Evolutionary conservation across 192 early-diverging fungal species (phyloP), one percentile per base, ranked within the genome.

Genomic region (Umbelopsis isabellina): DNA sequence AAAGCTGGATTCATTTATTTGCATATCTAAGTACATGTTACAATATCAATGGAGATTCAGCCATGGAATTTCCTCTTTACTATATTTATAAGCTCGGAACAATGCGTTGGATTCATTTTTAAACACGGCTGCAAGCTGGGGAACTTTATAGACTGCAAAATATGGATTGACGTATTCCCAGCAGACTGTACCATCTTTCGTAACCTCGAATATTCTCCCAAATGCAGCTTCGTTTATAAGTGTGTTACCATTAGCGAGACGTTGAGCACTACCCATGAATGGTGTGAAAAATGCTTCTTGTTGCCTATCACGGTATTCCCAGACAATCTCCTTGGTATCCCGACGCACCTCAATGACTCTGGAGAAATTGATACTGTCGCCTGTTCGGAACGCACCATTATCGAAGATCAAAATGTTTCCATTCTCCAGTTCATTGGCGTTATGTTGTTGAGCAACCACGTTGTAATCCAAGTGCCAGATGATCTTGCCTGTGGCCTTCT

Each of bases 111-210:
- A 35, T 23, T 66, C 65, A 45, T 66, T 66, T 4, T 23, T 23
- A 12, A 66, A 66, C 1, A 41, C 65, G 16, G 16, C 15, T 45
- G 21, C 20, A 15, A 66, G 41, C n/a, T 48, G 27, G 3, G 65
- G 65, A 16, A 66, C 46, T 18, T 21, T 37, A 35, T 66, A 66
- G 27, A 35, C n/a, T 18, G 46, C 22, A 48, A 66, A 66, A 12
- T 66, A 66, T 48, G 65, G 65, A 16, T 66, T 66, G n/a, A 66
- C 35, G 22, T 66, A 66, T 66, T 66, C 65, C 22, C 22, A 66
- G 27, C 27, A 22, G 27, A 66, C 13, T 5, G 22, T 45, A 1
- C 65, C 65, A 45, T 66, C 41, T 35, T 37, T 12, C 11, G 65
- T 66, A 1, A 66, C 65, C 16, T 66, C 65, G 46, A 66, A 66